Evolutionary conservation across 2,329 filamentous ascomycete genomes (phyloP).

Genomic region (Colletotrichum tabaci): DNA sequence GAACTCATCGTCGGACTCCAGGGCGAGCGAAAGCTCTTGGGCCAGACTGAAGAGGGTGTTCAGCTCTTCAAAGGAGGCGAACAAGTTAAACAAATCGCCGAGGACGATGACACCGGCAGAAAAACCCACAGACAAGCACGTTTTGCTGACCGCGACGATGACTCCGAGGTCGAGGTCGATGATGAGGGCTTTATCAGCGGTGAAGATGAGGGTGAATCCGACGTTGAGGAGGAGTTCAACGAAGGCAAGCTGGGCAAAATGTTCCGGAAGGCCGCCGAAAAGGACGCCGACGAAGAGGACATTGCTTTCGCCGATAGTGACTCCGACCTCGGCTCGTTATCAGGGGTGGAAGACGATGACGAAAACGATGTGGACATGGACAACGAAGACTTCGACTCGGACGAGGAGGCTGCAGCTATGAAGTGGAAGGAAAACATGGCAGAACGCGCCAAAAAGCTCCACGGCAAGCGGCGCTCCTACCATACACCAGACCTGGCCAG

Average conservation of each 20-base stretch:
- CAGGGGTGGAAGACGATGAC: slow-evolving; percentile 66
- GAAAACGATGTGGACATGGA: slow-evolving; percentile 61
- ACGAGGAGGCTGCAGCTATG: slow-evolving; percentile 80
- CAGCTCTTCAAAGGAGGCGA: slow-evolving; percentile 87
- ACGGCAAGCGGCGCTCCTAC: slow-evolving; percentile 79
- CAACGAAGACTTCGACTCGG: slow-evolving; percentile 68
- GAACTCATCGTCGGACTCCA: slow-evolving; percentile 94
- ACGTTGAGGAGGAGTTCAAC: slow-evolving; percentile 70
- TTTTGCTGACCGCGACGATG: slow-evolving; percentile 73
- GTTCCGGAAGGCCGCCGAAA: slow-evolving; percentile 68
- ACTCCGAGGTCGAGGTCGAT: slow-evolving; percentile 56
- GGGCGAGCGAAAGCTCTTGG: slow-evolving; percentile 84
- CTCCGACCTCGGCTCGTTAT: slow-evolving; percentile 93
- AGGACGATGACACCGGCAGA: slow-evolving; percentile 70
- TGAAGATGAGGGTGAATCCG: slow-evolving; percentile 66
- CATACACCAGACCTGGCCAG: slow-evolving; percentile 87
- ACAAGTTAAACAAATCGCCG: slow-evolving; percentile 71
- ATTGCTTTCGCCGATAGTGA: slow-evolving; percentile 96
- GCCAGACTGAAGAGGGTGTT: slow-evolving; percentile 85
- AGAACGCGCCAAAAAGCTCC: slow-evolving; percentile 80
- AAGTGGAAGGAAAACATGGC: slow-evolving; percentile 92
- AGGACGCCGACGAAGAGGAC: slow-evolving; percentile 74
- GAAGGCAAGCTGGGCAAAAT: slow-evolving; percentile 73
- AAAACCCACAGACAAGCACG: slow-evolving; percentile 72
- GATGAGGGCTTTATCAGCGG: slow-evolving; percentile 70